Base-by-base conservation (phyloP, 2,329 filamentous ascomycete species). In the Endoconidiophora laricicola region DNA sequence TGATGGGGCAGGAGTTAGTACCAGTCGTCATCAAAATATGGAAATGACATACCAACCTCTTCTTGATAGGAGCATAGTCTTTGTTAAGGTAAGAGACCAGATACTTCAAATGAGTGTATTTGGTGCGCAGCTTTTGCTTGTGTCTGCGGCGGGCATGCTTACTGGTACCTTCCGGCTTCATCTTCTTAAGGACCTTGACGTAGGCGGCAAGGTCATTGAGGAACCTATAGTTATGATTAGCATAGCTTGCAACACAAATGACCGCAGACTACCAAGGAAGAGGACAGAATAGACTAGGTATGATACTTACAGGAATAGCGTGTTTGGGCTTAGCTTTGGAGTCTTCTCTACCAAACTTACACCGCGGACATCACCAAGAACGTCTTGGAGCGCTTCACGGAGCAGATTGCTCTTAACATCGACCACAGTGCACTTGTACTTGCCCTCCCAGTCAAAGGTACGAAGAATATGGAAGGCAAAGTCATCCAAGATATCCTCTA, bases 381-480 rank as follows among this genome's bases (percentile, higher is more conserved):
- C 59, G 41, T 66, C 62, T 46, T 65, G 62, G 29, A 66, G 69
- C 20, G 77, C 79, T 54, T 86, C 79, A 6, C 81, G 80, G 3
- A 94, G 69, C 14, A 78, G 66, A 57, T 86, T 86, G 60, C 85
- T 91, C 66, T 88, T 91, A 63, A 94, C 83, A 56, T 94, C 86
- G 45, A 94, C 78, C 12, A 80, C 66, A 0, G 86, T 87, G 59
- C 62, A 60, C 57, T 76, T 70, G 58, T 85, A 88, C 58, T 86
- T 86, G 55, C 86, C 85, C 57, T 91, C 83, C 9, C 18, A 37
- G 44, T 46, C 18, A 16, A 46, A 38, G 5, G 4, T 37, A 24
- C 44, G 44, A 16, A 26, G 26, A 18, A 46, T n/a, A 6, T 22
- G 26, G 18, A 46, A 46, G 18, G 44, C 44, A n/a, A 37, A 39